Conservation (phyloP, 139 green algal genomes). For the Chlamydomonas sp. region DNA sequence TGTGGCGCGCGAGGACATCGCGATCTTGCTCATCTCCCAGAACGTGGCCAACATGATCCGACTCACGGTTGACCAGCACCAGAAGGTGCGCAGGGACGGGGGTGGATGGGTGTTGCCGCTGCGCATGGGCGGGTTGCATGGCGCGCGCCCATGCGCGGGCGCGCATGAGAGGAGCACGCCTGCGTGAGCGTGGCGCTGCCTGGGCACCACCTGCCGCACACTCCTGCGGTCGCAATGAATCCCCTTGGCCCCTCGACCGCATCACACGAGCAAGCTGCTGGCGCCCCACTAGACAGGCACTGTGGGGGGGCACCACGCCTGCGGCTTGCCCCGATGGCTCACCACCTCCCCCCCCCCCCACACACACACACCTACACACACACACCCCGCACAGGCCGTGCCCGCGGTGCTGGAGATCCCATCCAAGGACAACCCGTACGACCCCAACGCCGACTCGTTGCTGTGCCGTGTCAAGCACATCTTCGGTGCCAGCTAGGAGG, state of each 20-base stretch:
- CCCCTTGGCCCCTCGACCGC: too few relatives aligned
- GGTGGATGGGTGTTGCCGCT: neutral
- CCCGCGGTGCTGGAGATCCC: slow-evolving; percentile 95
- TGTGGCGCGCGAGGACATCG: slow-evolving; percentile 82
- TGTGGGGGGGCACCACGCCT: too few relatives aligned
- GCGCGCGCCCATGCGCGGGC: too few relatives aligned
- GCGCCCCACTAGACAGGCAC: too few relatives aligned
- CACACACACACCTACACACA: too few relatives aligned
- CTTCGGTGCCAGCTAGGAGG: slow-evolving; percentile 48
- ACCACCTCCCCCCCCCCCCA: too few relatives aligned
- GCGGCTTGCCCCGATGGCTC: too few relatives aligned
- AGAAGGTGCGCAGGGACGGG: slow-evolving; percentile 59
- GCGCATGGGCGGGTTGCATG: neutral
- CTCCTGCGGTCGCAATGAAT: too few relatives aligned
- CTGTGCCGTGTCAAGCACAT: slow-evolving; percentile 85
- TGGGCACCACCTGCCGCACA: too few relatives aligned
- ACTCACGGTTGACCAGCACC: slow-evolving; percentile 70
- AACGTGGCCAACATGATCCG: slow-evolving; percentile 79
- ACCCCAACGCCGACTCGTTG: slow-evolving; percentile 88
- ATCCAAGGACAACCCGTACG: slow-evolving; percentile 90
- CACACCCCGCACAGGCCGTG: slow-evolving; percentile 62
- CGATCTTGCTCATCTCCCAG: slow-evolving; percentile 94
- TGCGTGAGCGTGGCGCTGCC: too few relatives aligned
- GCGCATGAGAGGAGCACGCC: too few relatives aligned
- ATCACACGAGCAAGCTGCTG: too few relatives aligned